These are phyloP conservation scores for Inga leiocalycina DNA, from an alignment of 306 rosid species.

Conservation along the genomic window DNA sequence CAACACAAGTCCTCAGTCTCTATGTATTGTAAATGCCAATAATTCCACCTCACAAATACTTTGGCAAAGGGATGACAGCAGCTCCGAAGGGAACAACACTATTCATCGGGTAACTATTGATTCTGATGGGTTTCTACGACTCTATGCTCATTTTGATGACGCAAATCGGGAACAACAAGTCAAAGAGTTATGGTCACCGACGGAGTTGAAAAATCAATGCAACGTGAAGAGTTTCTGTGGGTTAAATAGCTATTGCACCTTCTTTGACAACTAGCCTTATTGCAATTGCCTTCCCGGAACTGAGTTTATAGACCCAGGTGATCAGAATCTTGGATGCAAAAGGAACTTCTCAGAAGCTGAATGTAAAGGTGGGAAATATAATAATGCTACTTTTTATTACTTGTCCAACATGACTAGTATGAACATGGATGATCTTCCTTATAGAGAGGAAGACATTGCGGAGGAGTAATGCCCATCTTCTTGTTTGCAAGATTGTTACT, in stretches of 20 bases:
- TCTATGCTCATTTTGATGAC: background rate
- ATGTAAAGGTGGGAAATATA: slow-evolving; percentile 9
- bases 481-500: slow-evolving; percentile 42
- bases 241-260: slow-evolving; percentile 23
- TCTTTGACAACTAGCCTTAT: background rate
- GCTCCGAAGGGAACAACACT: too few relatives aligned
- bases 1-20: background rate
- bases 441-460: background rate
- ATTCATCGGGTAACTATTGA: slow-evolving; percentile 33
- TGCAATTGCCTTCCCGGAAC: background rate
- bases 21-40: background rate
- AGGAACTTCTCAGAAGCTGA: slow-evolving; percentile 19
- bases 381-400: background rate
- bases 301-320: slow-evolving; percentile 7
- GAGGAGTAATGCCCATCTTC: slow-evolving; percentile 20
- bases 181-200: accelerated
- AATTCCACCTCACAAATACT: background rate
- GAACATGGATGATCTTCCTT: background rate
- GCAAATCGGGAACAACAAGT: background rate
- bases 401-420: background rate
- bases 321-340: slow-evolving; percentile 26
- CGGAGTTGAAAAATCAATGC: accelerated
- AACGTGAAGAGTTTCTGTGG: slow-evolving; percentile 22
- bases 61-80: too few relatives aligned
- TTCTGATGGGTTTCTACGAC: slow-evolving; percentile 29